Evolutionary conservation across 345 rosid genomes (phyloP), one percentile per base, ranked within the genome.

Genomic region (Mallotus nudiflorus): DNA sequence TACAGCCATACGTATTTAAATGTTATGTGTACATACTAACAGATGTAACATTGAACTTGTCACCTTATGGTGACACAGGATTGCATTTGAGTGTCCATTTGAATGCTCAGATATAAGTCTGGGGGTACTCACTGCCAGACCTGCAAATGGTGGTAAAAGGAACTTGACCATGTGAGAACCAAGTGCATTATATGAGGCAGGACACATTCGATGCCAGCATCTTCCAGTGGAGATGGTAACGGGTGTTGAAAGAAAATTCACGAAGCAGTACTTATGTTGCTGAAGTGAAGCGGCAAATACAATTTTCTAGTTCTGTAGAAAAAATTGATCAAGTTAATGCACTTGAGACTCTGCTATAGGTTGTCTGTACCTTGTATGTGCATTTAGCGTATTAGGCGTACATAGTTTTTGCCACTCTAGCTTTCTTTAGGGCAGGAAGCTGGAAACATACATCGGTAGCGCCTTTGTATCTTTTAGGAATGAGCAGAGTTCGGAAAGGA

Each of bases 21-120:
- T 9, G 27, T 3, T 20, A 35, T 78, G 57, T 85, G 80, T 79
- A 77, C 72, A 77, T 79, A 78, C 77, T 70, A 59, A 69, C 57
- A 70, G 74, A 72, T 77, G 84, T 75, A 77, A 75, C 77, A 33
- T 64, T 72, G 66, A 75, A 73, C 77, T 40, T 59, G 82, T 51
- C 80, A 60, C 70, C 68, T 28, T 66, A 45, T 54, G 80, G 72
- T 78, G 88, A 79, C 83, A 31, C 73, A 46, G 46, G 55, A 52
- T 72, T 75, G 39, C 60, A 6, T 70, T 59, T 68, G 55, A 65
- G 74, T 71, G 55, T 49, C 52, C 45, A 58, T 73, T 75, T 62
- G 64, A 50, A 62, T 67, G 31, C 68, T 67, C 68, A 42, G 78
- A 72, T 64, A 20, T 7, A 59, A 37, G 57, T 51, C 65, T 54